phyloP scores from a whole-genome alignment of 345 rosid species.

The Moricandia moricandioides region DNA sequence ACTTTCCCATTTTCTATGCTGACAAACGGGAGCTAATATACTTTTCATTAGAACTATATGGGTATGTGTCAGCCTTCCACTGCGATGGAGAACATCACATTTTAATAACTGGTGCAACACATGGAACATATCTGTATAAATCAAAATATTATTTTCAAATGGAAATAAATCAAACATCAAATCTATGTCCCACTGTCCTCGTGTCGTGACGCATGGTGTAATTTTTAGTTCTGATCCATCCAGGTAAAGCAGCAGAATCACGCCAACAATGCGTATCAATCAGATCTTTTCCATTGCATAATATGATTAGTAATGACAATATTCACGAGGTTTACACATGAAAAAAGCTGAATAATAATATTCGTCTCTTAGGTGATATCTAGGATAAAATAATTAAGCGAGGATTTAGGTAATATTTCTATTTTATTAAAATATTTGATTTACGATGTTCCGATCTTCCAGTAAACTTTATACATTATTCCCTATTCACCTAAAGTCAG shows the following conservation, averaged over 20 bases:
- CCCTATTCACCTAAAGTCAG: neutral
- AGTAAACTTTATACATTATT: neutral
- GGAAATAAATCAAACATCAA: slow-evolving; percentile 5
- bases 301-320: neutral
- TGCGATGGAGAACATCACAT: neutral
- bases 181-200: slow-evolving; percentile 16
- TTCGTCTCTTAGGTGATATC: neutral
- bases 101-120: neutral
- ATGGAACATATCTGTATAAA: slow-evolving; percentile 2
- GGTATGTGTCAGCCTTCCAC: neutral
- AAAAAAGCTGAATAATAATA: neutral
- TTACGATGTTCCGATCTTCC: neutral
- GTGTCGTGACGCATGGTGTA: slow-evolving; percentile 18
- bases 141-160: neutral
- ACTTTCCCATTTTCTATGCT: too few species aligned
- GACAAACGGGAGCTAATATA: neutral
- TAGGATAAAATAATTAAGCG: neutral
- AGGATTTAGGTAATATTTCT: neutral
- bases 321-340: neutral
- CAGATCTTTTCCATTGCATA: neutral
- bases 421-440: neutral
- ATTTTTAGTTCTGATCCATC: slow-evolving; percentile 12
- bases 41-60: neutral
- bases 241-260: neutral
- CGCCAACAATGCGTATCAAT: slow-evolving; percentile 12